Base-by-base conservation (phyloP, 2,329 filamentous ascomycete species). In the Fusarium drepaniforme region DNA sequence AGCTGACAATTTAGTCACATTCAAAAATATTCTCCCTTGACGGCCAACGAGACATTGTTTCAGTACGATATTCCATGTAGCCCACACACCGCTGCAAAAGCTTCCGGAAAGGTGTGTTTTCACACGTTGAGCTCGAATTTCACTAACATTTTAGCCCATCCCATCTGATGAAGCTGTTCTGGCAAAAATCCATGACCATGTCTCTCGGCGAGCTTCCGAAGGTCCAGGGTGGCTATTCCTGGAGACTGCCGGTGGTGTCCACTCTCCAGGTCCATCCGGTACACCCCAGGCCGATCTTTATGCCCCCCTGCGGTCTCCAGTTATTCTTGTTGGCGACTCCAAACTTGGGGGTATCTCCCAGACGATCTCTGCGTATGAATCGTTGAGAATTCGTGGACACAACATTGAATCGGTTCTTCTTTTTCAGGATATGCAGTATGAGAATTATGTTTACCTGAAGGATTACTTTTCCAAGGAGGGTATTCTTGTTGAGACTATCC, bases 181-280 rank as follows among this genome's bases (percentile, higher is more conserved):
- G 6, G 78, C 82, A 3, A 83, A 84, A 9, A 85, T 92, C 37
- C 84, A 87, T 58, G 60, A 75, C 1, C 73, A 78, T 23, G 64
- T 75, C 3, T 69, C 73, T 4, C 79, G 83, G 1, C 83, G 86
- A 65, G 84, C 88, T 2, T 80, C 82, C 8, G 75, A 83, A n/a
- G 85, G 85, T 64, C 85, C 88, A 5, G 89, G 89, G n/a, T 90
- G 92, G 82, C 84, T 93, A 1, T 88, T 97, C 57, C 86, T 97
- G 56, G 94, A 97, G 81, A 97, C 94, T 2, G 94, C 94, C 2
- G 94, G 94, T 1, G 94, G 94, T 1, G 93, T 96, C 0, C 91
- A 96, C 71, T 96, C 94, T 0, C 94, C 94, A 0, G 90, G 90
- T 0, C 94, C 94, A 1, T 94, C 93, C 40, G 93, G 94, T 12